phyloP scores from a whole-genome alignment of 2,329 filamentous ascomycete genomes.

The Fusarium sp. region DNA sequence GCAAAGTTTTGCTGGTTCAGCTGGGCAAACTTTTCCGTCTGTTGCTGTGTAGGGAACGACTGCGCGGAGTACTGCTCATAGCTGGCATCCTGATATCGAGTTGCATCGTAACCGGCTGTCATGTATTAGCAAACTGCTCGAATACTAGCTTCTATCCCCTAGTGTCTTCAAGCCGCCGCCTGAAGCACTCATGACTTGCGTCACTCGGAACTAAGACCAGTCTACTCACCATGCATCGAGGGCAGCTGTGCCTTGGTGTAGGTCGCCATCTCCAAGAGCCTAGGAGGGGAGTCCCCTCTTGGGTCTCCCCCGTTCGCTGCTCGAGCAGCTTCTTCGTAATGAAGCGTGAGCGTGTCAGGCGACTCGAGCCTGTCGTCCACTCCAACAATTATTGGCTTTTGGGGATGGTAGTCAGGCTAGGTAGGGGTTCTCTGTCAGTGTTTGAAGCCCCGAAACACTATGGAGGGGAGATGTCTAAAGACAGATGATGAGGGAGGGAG shows the following conservation, averaged over 20 bases:
- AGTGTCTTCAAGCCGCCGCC: not conserved
- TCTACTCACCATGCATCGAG: conserved; percentile 82
- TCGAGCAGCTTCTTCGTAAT: conserved; percentile 67
- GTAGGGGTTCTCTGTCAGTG: conserved; percentile 48
- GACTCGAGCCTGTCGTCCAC: conserved; percentile 68
- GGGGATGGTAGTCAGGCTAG: conserved; percentile 65
- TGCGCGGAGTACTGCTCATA: conserved; percentile 66
- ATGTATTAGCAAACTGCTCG: conserved; percentile 22
- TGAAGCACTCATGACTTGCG: conserved; percentile 38
- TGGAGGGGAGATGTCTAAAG: conserved; percentile 27
- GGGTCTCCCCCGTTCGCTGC: conserved; percentile 65
- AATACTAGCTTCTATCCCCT: not conserved
- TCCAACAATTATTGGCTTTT: conserved; percentile 67
- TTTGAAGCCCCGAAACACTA: conserved; percentile 37
- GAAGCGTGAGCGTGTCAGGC: conserved; percentile 66
- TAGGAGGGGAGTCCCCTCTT: conserved; percentile 66
- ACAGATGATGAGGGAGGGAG: conserved; percentile 14
- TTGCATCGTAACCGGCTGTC: conserved; percentile 67
- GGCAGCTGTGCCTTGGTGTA: conserved; percentile 83
- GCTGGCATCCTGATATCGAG: conserved; percentile 69
- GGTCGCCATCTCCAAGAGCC: conserved; percentile 55
- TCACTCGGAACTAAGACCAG: not conserved
- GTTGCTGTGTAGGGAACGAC: conserved; percentile 60
- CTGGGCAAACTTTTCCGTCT: conserved; percentile 63
- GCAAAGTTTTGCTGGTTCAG: conserved; percentile 68